Evolutionary conservation across 2,329 filamentous ascomycete species (phyloP).

Genomic region (Aspergillus flavus): DNA sequence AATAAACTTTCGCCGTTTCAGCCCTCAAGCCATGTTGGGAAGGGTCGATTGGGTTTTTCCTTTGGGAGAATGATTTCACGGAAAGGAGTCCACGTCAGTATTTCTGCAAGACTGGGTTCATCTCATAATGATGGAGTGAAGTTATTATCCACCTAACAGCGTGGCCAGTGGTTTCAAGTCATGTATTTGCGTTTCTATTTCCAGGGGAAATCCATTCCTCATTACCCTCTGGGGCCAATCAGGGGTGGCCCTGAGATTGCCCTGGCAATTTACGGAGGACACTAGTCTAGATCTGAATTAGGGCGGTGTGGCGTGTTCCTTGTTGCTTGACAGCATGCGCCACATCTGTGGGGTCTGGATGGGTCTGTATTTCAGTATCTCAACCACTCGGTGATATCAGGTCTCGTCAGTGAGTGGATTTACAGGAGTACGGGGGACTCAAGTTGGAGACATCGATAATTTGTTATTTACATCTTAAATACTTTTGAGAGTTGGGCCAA

Average conservation of each 20-base stretch:
- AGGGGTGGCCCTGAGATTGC: neutral
- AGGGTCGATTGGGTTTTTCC: neutral
- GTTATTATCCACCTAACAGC: neutral
- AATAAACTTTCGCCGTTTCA: neutral
- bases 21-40: neutral
- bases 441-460: too few species aligned
- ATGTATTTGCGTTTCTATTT: neutral
- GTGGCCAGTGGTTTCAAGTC: neutral
- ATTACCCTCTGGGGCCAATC: neutral
- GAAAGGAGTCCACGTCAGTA: neutral
- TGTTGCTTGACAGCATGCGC: neutral
- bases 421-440: too few species aligned
- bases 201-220: neutral
- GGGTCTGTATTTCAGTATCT: too few species aligned
- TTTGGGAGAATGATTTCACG: neutral
- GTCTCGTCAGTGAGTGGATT: too few species aligned
- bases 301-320: neutral
- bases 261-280: neutral
- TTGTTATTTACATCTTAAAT: too few species aligned
- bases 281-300: neutral
- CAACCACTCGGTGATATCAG: too few species aligned
- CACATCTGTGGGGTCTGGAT: neutral
- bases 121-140: neutral
- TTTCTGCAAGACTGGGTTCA: neutral
- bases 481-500: neutral